Evolutionary conservation across 805 yeast species (phyloP).

Genomic region (Debaryomyces castellii): DNA sequence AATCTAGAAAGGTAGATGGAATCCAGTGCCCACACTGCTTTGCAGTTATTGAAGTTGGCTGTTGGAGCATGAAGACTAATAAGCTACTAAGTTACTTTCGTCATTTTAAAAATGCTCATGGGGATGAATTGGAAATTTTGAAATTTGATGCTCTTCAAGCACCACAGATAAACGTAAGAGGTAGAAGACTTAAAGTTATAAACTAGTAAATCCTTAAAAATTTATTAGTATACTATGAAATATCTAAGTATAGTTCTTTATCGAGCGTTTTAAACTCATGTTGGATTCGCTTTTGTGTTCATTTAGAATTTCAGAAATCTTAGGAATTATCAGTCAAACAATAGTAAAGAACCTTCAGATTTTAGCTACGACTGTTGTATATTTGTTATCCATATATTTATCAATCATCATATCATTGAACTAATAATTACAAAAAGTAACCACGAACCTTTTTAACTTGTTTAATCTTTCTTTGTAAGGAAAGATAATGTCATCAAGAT

Average conservation of each 20-base stretch:
- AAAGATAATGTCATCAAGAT: conserved; percentile 21
- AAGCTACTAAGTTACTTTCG: conserved; percentile 28
- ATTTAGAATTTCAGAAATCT: not conserved
- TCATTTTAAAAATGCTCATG: conserved; percentile 26
- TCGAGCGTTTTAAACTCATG: not conserved
- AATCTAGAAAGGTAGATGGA: conserved; percentile 20
- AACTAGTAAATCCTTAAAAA: too few relatives aligned
- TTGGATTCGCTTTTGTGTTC: not conserved
- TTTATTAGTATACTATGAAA: too few relatives aligned
- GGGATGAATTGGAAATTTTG: not conserved
- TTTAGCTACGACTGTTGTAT: not conserved
- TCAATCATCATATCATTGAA: not conserved
- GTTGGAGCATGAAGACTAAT: conserved; percentile 28
- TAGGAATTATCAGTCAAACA: not conserved
- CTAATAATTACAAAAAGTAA: too few relatives aligned
- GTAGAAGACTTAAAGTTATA: conserved; percentile 8
- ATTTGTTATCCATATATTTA: not conserved
- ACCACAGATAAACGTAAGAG: conserved; percentile 5
- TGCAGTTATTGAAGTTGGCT: conserved; percentile 24
- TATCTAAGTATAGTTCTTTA: too few relatives aligned
- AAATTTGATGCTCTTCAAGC: conserved; percentile 2
- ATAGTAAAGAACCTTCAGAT: not conserved
- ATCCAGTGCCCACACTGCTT: conserved; percentile 28
- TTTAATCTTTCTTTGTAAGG: conserved; percentile 3
- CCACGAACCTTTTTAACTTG: not conserved